Evolutionary conservation across 352 stramenopile species (phyloP), one percentile per base, ranked within the genome.

Genomic region (Pythium dissotocum): DNA sequence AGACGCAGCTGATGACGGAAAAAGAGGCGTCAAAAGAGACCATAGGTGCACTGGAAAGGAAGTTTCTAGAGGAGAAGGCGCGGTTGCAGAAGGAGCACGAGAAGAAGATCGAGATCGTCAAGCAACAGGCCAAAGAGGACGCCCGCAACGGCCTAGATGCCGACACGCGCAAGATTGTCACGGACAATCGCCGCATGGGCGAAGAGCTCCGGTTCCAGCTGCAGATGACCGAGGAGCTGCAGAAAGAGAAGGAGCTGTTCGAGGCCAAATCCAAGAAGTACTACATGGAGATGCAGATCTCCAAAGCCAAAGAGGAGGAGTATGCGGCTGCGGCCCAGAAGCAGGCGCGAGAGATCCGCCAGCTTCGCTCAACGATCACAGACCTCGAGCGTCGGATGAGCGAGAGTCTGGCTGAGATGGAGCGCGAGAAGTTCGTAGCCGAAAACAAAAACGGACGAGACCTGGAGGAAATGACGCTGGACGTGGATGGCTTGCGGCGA

Each of bases 121-220:
- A 92, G 64, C 79, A 88, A 57, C 87, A 96, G 66, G 92, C 93
- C 6, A 91, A 90, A 58, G 80, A 95, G 58, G 93, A 98, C 71
- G 91, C 91, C 14, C 87, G 94, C 67, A 92, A 93, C 46, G 90
- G 89, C 2, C 83, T 98, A 5, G 90, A 97, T 62, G 87, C 79
- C 21, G 91, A 98, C 72, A 97, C 92, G 38, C 86, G 90, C 58
- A 96, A 97, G 63, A 97, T 98, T 64, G 82, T 97, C 53, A 90
- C 85, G 2, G 88, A 98, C 66, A 98, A 98, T 71, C 90, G 91
- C 21, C 80, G 91, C 52, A 97, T 98, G 90, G 84, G 79, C 53
- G 92, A 98, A 59, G 94, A 98, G 75, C 76, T 98, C 33, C 84
- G 85, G n/a, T 97, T 98, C 62, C 93, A 98, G 71, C 63, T 94